These are phyloP conservation scores for Bathelium albidoporum DNA, from an alignment of 495 filamentous ascomycete species.

Conservation along the genomic window DNA sequence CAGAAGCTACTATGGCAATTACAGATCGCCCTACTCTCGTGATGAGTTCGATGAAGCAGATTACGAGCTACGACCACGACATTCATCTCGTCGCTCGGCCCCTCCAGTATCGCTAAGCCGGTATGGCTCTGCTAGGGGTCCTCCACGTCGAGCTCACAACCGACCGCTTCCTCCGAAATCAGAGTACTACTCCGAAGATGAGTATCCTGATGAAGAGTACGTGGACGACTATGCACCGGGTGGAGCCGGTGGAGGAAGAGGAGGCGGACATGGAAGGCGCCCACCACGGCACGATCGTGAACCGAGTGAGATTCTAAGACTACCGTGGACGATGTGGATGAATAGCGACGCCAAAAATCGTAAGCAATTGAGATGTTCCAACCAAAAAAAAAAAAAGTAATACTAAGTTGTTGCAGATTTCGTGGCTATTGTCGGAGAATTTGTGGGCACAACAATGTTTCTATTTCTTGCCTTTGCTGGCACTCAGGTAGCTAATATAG, in stretches of 20 bases:
- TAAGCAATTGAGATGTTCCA: not conserved
- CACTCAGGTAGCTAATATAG: constrained; percentile 26
- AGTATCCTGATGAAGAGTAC: not conserved
- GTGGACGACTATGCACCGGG: not conserved
- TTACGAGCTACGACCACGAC: not conserved
- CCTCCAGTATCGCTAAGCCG: not conserved
- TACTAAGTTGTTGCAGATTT: constrained; percentile 13
- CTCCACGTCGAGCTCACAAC: not conserved
- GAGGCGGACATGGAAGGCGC: not conserved
- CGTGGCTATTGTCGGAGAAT: constrained; percentile 26
- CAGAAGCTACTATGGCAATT: not conserved
- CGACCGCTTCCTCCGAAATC: not conserved
- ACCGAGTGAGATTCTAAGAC: constrained; percentile 5
- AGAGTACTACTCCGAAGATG: not conserved
- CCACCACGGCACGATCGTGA: not conserved
- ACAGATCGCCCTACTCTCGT: not conserved
- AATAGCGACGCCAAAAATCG: constrained; percentile 14
- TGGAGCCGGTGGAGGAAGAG: not conserved
- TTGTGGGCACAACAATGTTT: constrained; percentile 31
- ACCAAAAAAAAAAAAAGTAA: too few relatives aligned
- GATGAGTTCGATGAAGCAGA: not conserved
- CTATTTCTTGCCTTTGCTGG: constrained; percentile 31
- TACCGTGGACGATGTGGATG: constrained; percentile 18
- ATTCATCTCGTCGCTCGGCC: not conserved
- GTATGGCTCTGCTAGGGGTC: not conserved